Conservation (phyloP, 1,284 basidiomycete genomes). For the Boletus semigastroideus region DNA sequence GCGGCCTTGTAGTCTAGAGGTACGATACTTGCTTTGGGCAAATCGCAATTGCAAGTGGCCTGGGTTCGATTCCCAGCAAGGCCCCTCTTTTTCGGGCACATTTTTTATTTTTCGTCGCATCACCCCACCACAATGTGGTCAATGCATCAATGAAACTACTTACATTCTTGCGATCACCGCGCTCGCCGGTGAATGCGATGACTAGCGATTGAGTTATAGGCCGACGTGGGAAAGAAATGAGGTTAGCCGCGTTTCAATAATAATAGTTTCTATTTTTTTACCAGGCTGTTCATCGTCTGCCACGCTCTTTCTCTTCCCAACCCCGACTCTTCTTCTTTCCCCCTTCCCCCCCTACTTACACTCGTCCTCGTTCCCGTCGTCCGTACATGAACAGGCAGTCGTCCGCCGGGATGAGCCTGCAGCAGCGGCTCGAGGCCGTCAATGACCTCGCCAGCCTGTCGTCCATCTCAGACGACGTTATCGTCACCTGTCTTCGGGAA, state of each 20-base stretch:
- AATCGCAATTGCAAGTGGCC: slow-evolving; percentile 44
- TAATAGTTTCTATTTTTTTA: slow-evolving; percentile 24
- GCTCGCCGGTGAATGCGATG: not conserved
- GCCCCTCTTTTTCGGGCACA: slow-evolving; percentile 25
- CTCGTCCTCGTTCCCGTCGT: not conserved
- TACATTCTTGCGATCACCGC: not conserved
- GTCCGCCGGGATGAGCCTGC: slow-evolving; percentile 44
- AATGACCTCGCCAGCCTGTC: slow-evolving; percentile 63
- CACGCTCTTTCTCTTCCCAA: slow-evolving; percentile 19
- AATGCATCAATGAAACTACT: too few relatives aligned
- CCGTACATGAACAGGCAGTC: slow-evolving; percentile 36
- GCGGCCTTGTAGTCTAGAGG: slow-evolving; percentile 47
- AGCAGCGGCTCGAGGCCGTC: slow-evolving; percentile 68
- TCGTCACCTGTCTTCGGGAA: slow-evolving; percentile 82
- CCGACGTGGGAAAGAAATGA: slow-evolving; percentile 22
- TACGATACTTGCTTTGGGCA: slow-evolving; percentile 54
- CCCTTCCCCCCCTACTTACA: not conserved
- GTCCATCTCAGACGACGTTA: slow-evolving; percentile 70
- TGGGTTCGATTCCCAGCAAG: slow-evolving; percentile 51
- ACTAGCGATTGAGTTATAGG: not conserved
- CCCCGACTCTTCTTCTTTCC: not conserved
- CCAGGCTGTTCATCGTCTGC: slow-evolving; percentile 13
- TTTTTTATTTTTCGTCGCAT: not conserved
- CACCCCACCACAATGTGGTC: too few relatives aligned
- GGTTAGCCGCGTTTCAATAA: slow-evolving; percentile 27